Conservation (phyloP, 75 land plant genomes). For the Cunninghamia lanceolata region DNA sequence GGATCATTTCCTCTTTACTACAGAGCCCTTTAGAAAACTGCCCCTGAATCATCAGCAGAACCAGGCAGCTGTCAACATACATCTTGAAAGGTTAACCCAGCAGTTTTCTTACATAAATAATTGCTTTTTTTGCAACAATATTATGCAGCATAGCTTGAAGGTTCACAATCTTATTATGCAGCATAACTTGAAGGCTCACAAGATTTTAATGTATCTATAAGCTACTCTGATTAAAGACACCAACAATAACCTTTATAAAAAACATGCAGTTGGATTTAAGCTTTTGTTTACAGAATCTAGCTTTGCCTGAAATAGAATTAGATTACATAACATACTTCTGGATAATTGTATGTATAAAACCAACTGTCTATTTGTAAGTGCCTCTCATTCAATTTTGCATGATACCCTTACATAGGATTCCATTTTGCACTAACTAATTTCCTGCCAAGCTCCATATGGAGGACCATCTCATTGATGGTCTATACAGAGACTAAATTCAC, state of each 20-base stretch:
- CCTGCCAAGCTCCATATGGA: not conserved
- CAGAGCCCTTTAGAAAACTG: not conserved
- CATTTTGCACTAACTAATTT: not conserved
- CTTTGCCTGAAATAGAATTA: not conserved
- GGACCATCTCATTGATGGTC: not conserved
- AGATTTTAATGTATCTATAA: not conserved
- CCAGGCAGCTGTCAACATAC: not conserved
- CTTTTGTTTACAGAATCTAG: not conserved
- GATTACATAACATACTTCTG: not conserved
- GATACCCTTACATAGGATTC: not conserved
- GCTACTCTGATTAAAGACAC: not conserved
- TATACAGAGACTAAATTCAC: not conserved
- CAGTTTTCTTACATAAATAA: not conserved
- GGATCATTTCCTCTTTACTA: not conserved
- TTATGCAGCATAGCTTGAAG: not conserved
- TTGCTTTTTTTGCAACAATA: not conserved
- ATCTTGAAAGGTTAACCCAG: not conserved
- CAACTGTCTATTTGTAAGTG: not conserved
- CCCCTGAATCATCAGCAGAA: not conserved
- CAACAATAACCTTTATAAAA: not conserved
- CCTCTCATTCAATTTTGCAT: not conserved
- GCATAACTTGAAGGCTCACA: not conserved
- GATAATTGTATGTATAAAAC: not conserved
- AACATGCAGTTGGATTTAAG: not conserved
- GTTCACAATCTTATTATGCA: not conserved